Evolutionary conservation across 192 early-diverging fungal genomes (phyloP), one percentile per base, ranked within the genome.

Genomic region (Linnemannia elongata): DNA sequence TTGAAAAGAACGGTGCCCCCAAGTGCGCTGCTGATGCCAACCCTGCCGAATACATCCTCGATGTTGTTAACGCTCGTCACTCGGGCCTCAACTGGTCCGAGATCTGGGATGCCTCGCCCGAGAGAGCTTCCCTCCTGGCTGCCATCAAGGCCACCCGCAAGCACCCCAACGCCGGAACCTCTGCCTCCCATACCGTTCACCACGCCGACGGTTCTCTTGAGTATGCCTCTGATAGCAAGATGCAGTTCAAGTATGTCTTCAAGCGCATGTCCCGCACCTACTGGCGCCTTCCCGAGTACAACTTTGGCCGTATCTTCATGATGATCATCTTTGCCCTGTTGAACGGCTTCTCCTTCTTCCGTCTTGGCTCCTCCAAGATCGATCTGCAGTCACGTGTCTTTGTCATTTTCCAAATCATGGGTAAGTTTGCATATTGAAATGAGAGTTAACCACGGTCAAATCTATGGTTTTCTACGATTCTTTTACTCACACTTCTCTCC

Each of bases 41-140:
- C 80, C 95, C 95, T 42, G 96, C 96, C 75, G 96, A 97, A 88
- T 97, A 96, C 86, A 96, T 96, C 55, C 82, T 97, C 54, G 94
- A 97, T 77, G 94, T 93, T 63, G 95, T 97, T 72, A 95, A 95
- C 75, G 94, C 94, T 72, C 91, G 92, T 54, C 88, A 87, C 30
- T 81, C 83, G 15, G 69, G 69, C 0, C 87, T 92, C 38, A 93
- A 95, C 76, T 97, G 96, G 96, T 88, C 94, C 68, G 91, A 94
- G 30, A 75, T 93, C 18, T 97, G 96, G 96, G 83, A 84, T 38
- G 77, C 90, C 33, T 95, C 94, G 6, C 70, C 83, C 1, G 92
- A 96, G 80, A 79, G 81, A 47, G 60, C 77, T 5, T 47, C 57
- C 0, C 87, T 92, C n/a, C 42, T 89, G 27, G 57, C 79, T n/a